A percentile compares a stretch with the other conserved stretches of the same genome.
phyloP scores from a whole-genome alignment of 192 early-diverging fungal species.

The Gamsiella multidivaricata region DNA sequence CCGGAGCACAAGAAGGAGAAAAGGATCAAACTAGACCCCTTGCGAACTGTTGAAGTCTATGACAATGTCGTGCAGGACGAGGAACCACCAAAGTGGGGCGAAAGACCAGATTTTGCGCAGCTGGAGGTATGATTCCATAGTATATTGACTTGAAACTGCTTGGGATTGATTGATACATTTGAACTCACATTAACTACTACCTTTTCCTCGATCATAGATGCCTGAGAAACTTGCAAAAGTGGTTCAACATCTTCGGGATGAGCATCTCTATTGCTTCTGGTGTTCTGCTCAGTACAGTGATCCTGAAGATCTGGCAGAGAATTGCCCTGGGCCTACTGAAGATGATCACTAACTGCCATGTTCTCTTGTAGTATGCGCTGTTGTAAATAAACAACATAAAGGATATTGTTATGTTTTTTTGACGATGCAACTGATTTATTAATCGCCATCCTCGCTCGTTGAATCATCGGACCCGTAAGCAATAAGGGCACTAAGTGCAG shows the following conservation, averaged over 20 bases:
- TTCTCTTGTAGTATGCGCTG: background rate
- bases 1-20: constrained; percentile 35
- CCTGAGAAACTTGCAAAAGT: constrained; percentile 62
- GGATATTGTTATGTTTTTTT: background rate
- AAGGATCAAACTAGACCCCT: constrained; percentile 23
- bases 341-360: constrained; percentile 71
- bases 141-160: too few species aligned
- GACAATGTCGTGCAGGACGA: constrained; percentile 11
- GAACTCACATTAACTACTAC: background rate
- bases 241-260: constrained; percentile 60
- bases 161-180: too few species aligned
- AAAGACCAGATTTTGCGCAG: constrained; percentile 18
- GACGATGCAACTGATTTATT: background rate
- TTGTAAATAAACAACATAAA: background rate
- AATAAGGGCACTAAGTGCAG: constrained; percentile 52
- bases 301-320: constrained; percentile 60
- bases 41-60: constrained; percentile 3
- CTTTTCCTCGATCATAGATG: constrained; percentile 31
- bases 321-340: constrained; percentile 70
- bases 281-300: constrained; percentile 67
- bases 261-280: constrained; percentile 76
- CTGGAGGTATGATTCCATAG: constrained; percentile 20
- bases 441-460: constrained; percentile 50
- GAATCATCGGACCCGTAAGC: constrained; percentile 61
- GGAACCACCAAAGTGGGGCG: constrained; percentile 53